These are phyloP conservation scores for Exophiala spinifera DNA, from an alignment of 2,329 filamentous ascomycete genomes.

Conservation along the genomic window DNA sequence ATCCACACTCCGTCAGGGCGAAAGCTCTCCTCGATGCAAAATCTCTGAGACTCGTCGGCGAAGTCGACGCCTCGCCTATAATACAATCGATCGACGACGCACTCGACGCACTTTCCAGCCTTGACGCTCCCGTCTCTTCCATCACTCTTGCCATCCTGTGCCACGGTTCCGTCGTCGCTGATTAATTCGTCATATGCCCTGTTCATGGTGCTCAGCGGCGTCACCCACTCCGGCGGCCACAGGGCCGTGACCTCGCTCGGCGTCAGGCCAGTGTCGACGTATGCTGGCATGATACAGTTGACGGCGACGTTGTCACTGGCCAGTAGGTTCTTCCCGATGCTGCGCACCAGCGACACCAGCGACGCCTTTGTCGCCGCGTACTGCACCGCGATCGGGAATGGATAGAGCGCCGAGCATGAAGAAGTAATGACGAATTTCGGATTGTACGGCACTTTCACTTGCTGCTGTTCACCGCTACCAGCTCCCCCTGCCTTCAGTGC, in stretches of 20 bases:
- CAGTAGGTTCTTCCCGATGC: conserved; percentile 31
- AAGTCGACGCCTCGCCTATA: conserved; percentile 40
- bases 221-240: conserved; percentile 36
- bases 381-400: conserved; percentile 36
- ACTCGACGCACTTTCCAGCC: conserved; percentile 38
- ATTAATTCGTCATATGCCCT: conserved; percentile 37
- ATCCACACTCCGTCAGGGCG: conserved; percentile 12
- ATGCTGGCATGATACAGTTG: conserved; percentile 37
- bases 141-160: conserved; percentile 13
- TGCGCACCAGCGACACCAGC: conserved; percentile 39
- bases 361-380: conserved; percentile 45
- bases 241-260: conserved; percentile 29
- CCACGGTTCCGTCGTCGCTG: conserved; percentile 32
- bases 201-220: conserved; percentile 36
- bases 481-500: neutral
- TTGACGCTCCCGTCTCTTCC: conserved; percentile 15
- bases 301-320: conserved; percentile 35
- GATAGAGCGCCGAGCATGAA: conserved; percentile 35
- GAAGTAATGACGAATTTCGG: conserved; percentile 37
- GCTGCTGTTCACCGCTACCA: neutral
- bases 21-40: conserved; percentile 28
- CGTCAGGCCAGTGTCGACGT: conserved; percentile 36
- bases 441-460: conserved; percentile 1
- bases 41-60: conserved; percentile 41
- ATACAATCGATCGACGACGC: conserved; percentile 40